Conservation (phyloP, 2,329 filamentous ascomycete species). For the Tolypocladium album region DNA sequence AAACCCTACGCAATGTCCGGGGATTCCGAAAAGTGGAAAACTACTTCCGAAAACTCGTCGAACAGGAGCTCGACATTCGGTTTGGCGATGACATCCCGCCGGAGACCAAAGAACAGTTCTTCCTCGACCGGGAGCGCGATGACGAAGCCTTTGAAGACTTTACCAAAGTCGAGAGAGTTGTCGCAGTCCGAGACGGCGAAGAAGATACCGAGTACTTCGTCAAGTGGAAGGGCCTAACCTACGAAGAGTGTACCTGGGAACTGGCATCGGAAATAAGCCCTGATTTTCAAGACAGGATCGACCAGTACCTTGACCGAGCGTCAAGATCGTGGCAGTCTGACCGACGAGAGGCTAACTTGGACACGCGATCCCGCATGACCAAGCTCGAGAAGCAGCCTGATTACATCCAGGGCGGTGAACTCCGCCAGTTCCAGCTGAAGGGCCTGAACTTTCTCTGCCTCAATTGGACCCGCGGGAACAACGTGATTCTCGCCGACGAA, state of each 20-base stretch:
- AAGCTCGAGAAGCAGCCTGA: constrained; percentile 71
- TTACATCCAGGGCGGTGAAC: constrained; percentile 74
- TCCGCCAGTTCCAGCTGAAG: constrained; percentile 87
- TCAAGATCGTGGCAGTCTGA: constrained; percentile 74
- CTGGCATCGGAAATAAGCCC: constrained; percentile 60
- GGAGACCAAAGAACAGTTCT: constrained; percentile 87
- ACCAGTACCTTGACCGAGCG: constrained; percentile 78
- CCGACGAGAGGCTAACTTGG: constrained; percentile 61
- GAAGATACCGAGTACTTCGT: constrained; percentile 81
- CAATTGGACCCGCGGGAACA: constrained; percentile 90
- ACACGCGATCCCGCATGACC: constrained; percentile 63
- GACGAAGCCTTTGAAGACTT: constrained; percentile 83
- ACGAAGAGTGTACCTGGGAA: constrained; percentile 96
- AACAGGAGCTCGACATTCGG: constrained; percentile 67
- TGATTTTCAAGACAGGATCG: constrained; percentile 80
- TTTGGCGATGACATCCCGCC: constrained; percentile 67
- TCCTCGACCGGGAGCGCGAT: constrained; percentile 86
- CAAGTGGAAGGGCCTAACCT: constrained; percentile 93
- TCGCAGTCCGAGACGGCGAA: constrained; percentile 70
- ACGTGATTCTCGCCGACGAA: constrained; percentile 95
- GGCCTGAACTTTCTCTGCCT: constrained; percentile 92
- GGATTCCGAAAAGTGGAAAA: constrained; percentile 89
- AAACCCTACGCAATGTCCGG: constrained; percentile 63
- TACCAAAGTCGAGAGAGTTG: constrained; percentile 86
- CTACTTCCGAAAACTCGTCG: constrained; percentile 77